These are phyloP conservation scores for Thelephora terrestris DNA, from an alignment of 1,284 basidiomycete genomes.

Conservation along the genomic window DNA sequence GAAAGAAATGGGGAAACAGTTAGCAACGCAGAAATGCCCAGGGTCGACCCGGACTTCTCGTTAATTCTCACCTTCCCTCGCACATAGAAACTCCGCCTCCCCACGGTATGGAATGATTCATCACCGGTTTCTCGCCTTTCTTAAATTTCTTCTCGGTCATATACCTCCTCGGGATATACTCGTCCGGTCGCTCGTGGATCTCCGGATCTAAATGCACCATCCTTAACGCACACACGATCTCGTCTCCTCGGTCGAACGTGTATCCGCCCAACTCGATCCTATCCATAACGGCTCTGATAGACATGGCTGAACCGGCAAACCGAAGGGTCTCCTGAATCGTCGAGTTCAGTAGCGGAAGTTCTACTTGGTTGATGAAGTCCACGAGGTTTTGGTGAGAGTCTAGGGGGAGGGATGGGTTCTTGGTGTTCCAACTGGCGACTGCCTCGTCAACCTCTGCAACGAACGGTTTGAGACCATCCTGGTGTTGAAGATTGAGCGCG, in stretches of 20 bases:
- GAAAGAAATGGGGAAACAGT: conserved; percentile 3
- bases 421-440: conserved; percentile 8
- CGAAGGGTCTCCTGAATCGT: conserved; percentile 26
- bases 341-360: conserved; percentile 20
- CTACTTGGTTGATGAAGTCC: conserved; percentile 5
- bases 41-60: conserved; percentile 1
- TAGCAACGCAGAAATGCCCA: conserved; percentile 5
- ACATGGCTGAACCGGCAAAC: conserved; percentile 18
- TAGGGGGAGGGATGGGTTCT: conserved; percentile 8
- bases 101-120: conserved; percentile 17
- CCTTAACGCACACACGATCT: conserved; percentile 17
- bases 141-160: conserved; percentile 6
- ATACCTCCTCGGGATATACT: conserved; percentile 13
- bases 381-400: conserved; percentile 10
- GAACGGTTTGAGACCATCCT: conserved; percentile 16
- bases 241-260: conserved; percentile 13
- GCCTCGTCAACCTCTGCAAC: conserved; percentile 18
- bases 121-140: conserved; percentile 14
- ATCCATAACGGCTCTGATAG: conserved; percentile 18
- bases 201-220: conserved; percentile 15
- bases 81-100: conserved; percentile 18
- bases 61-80: conserved; percentile 13
- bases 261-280: conserved; percentile 13
- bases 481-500: conserved; percentile 18
- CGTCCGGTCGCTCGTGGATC: conserved; percentile 11